phyloP scores from a whole-genome alignment of 495 filamentous ascomycete genomes.

The Aspergillus carlsbadensis region DNA sequence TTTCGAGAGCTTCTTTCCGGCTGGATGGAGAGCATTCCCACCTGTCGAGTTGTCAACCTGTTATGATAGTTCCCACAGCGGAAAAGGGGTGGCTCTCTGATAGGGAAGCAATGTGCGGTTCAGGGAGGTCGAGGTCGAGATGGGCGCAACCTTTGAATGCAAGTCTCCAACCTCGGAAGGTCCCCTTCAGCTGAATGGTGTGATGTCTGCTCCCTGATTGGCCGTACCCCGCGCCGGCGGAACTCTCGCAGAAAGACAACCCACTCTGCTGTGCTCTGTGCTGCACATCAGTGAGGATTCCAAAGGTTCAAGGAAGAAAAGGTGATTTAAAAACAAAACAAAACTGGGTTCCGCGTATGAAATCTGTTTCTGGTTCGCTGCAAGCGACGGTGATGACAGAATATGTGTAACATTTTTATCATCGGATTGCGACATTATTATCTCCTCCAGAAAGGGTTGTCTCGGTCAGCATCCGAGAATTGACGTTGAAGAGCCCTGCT shows the following conservation, averaged over 20 bases:
- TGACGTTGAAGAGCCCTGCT: not conserved
- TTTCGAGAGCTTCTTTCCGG: not conserved
- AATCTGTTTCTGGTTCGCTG: slow-evolving; percentile 3
- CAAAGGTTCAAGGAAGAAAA: not conserved
- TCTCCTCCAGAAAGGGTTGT: no score
- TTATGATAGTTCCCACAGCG: not conserved
- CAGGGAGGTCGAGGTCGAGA: slow-evolving; percentile 17
- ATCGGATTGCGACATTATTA: no score
- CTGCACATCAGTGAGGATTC: slow-evolving; percentile 19
- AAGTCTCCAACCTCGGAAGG: slow-evolving; percentile 38
- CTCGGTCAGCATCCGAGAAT: no score
- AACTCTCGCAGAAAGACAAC: slow-evolving; percentile 19
- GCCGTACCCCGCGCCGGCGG: slow-evolving; percentile 38
- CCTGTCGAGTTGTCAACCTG: not conserved
- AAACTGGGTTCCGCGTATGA: slow-evolving; percentile 1
- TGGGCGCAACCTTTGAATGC: slow-evolving; percentile 18
- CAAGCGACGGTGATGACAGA: slow-evolving; percentile 8
- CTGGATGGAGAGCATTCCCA: not conserved
- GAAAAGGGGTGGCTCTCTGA: slow-evolving; percentile 11
- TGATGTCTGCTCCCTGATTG: slow-evolving; percentile 28
- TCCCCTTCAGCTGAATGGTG: slow-evolving; percentile 15
- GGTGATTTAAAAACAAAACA: not conserved
- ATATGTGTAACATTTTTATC: no score
- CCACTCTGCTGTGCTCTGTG: slow-evolving; percentile 9
- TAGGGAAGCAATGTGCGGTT: slow-evolving; percentile 21